These are phyloP conservation scores for Oenanthe sinensis DNA, from an alignment of 129 eudicot genomes.

Conservation along the genomic window DNA sequence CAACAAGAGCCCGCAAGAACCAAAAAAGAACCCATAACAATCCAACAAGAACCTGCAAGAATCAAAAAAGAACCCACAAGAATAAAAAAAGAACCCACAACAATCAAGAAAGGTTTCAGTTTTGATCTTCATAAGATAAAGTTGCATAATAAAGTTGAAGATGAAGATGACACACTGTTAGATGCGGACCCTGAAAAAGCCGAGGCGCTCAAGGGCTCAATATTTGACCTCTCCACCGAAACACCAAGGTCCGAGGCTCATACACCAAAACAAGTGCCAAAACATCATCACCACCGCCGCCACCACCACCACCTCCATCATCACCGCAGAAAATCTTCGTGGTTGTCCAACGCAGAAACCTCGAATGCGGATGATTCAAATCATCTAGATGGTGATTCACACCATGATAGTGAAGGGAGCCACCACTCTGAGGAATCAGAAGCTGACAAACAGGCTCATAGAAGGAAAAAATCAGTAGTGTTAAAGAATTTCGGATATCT, in stretches of 20 bases:
- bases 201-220: conserved; percentile 71
- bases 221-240: conserved; percentile 39
- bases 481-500: conserved; percentile 22
- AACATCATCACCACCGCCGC: neutral
- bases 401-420: neutral
- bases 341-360: neutral
- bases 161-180: conserved; percentile 7
- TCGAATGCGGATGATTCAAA: conserved; percentile 9
- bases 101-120: conserved; percentile 27
- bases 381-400: conserved; percentile 4
- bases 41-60: too few species aligned
- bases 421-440: conserved; percentile 11
- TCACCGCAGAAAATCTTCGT: conserved; percentile 13
- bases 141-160: conserved; percentile 20
- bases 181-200: conserved; percentile 57
- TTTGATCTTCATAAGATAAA: conserved; percentile 45
- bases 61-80: neutral
- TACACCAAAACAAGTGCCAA: conserved; percentile 2
- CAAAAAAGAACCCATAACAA: too few species aligned
- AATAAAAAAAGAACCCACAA: neutral
- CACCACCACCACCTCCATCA: neutral
- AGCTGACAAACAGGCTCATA: conserved; percentile 9
- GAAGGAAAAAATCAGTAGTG: conserved; percentile 11
- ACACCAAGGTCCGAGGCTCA: conserved; percentile 10
- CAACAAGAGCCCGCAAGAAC: too few species aligned